Evolutionary conservation across 345 rosid genomes (phyloP).

Genomic region (Corchorus capsularis): DNA sequence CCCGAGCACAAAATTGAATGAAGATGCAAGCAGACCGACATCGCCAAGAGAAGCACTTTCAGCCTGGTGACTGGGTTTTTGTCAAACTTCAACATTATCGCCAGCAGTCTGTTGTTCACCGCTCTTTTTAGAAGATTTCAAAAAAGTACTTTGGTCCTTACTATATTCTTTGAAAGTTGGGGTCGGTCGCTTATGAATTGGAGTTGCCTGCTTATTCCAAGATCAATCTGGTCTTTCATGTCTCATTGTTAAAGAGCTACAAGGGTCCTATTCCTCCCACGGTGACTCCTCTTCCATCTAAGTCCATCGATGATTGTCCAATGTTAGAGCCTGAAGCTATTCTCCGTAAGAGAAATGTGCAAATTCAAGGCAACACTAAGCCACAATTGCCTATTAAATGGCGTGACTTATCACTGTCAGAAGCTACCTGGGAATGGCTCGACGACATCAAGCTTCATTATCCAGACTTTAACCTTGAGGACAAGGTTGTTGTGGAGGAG

Average conservation of each 20-base stretch:
- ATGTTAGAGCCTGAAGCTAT: too few relatives aligned
- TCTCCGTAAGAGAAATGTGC: too few relatives aligned
- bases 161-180: neutral
- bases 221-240: neutral
- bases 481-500: too few relatives aligned
- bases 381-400: too few relatives aligned
- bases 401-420: too few relatives aligned
- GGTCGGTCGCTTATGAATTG: neutral
- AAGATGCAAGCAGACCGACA: neutral
- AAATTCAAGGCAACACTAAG: too few relatives aligned
- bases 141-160: neutral
- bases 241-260: neutral
- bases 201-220: neutral
- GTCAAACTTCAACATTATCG: conserved; percentile 4
- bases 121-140: neutral
- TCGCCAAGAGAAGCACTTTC: neutral
- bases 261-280: too few relatives aligned
- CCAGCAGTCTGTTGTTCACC: neutral
- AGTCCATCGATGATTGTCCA: too few relatives aligned
- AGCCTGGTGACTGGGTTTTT: neutral
- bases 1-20: neutral
- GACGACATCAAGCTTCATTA: too few relatives aligned
- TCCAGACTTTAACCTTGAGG: too few relatives aligned
- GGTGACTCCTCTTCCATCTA: too few relatives aligned
- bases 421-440: too few relatives aligned